Evolutionary conservation across 176 grass and related monocot species (phyloP).

Genomic region (Oropetium thomaeum): DNA sequence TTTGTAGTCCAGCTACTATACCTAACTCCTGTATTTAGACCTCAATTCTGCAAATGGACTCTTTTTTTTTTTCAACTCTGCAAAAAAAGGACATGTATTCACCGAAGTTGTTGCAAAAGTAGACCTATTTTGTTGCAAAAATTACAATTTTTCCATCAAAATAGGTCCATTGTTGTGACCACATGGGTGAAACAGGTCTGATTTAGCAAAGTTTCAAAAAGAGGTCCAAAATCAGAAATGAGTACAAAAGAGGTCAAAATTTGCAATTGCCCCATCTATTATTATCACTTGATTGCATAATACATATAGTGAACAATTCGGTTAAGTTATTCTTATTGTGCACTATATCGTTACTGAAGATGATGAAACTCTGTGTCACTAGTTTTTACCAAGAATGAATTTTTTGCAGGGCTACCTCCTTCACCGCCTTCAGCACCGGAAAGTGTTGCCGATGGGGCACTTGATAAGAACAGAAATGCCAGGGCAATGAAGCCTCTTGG

Average conservation of each 20-base stretch:
- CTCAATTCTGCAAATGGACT: too few relatives aligned
- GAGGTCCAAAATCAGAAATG: too few relatives aligned
- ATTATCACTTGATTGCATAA: slow-evolving; percentile 21
- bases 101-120: too few relatives aligned
- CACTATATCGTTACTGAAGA: not conserved
- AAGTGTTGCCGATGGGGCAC: slow-evolving; percentile 47
- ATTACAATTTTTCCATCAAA: too few relatives aligned
- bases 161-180: too few relatives aligned
- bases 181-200: too few relatives aligned
- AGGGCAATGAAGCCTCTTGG: slow-evolving; percentile 84
- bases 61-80: too few relatives aligned
- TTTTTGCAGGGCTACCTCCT: slow-evolving; percentile 83
- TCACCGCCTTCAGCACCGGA: slow-evolving; percentile 69
- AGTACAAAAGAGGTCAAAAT: too few relatives aligned
- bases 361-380: not conserved
- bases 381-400: slow-evolving; percentile 21
- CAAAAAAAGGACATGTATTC: too few relatives aligned
- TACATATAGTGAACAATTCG: not conserved
- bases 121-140: too few relatives aligned
- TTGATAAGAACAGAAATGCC: slow-evolving; percentile 60
- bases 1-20: slow-evolving; percentile 21
- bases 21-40: slow-evolving; percentile 23
- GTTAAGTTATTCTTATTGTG: not conserved
- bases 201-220: too few relatives aligned
- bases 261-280: not conserved